Evolutionary conservation across 2,329 filamentous ascomycete species (phyloP).

Genomic region (Fusarium scirpi): DNA sequence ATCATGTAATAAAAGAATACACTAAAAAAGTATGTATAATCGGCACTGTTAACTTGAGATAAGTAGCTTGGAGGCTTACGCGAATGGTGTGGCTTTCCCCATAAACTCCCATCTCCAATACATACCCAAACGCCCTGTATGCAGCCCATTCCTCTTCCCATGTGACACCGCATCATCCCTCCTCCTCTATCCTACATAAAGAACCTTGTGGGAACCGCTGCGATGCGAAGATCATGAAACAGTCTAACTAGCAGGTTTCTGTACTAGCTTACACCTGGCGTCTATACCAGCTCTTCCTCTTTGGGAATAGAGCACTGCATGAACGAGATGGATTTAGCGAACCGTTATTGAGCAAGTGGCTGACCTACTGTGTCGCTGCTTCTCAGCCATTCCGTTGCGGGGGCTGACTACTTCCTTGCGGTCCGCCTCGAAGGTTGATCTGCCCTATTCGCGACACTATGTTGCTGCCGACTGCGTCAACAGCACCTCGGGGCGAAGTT

Average conservation of each 20-base stretch:
- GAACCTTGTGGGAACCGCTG: conserved; percentile 2
- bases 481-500: conserved; percentile 86
- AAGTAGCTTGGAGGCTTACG: background rate
- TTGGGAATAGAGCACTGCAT: conserved; percentile 9
- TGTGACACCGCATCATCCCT: conserved; percentile 2
- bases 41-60: background rate
- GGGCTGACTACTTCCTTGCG: conserved; percentile 40
- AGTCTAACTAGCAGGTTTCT: conserved; percentile 10
- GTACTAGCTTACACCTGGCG: conserved; percentile 16
- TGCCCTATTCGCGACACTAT: conserved; percentile 88
- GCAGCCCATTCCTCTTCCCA: conserved; percentile 18
- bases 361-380: background rate
- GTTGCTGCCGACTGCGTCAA: conserved; percentile 92
- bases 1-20: conserved; percentile 14
- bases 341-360: conserved; percentile 6
- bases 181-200: conserved; percentile 18
- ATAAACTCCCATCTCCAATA: conserved; percentile 18
- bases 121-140: conserved; percentile 31
- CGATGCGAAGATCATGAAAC: conserved; percentile 24
- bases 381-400: conserved; percentile 33
- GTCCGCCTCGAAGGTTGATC: conserved; percentile 73
- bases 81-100: conserved; percentile 3
- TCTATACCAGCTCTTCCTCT: conserved; percentile 5
- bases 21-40: conserved; percentile 2
- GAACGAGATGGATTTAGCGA: conserved; percentile 1